Conservation (phyloP, 164 flowering plant genomes). For the Sextonia rubra region DNA sequence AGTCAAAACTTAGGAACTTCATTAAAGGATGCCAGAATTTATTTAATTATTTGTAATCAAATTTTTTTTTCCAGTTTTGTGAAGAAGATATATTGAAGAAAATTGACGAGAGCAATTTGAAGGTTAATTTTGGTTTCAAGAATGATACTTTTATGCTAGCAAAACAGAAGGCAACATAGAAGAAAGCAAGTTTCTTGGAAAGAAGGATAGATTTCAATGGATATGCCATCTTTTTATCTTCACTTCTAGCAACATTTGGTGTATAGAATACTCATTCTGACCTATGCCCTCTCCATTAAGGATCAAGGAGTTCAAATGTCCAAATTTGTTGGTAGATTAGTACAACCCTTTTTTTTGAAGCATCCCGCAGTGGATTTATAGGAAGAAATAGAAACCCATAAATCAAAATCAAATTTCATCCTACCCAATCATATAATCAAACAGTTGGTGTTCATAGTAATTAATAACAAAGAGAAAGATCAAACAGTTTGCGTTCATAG, state of each 20-base stretch:
- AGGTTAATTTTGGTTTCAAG: constrained; percentile 31
- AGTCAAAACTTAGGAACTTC: neutral
- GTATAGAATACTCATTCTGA: neutral
- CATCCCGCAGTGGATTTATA: constrained; percentile 53
- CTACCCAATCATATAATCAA: too few relatives aligned
- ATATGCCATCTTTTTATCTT: constrained; percentile 25
- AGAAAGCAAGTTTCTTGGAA: too few relatives aligned
- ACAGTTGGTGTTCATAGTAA: too few relatives aligned
- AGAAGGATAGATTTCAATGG: too few relatives aligned
- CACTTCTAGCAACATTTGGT: neutral
- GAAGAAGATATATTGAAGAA: constrained; percentile 53
- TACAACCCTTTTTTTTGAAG: constrained; percentile 71
- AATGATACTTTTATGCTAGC: too few relatives aligned
- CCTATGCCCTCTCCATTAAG: constrained; percentile 28
- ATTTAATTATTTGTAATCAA: neutral
- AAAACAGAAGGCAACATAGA: too few relatives aligned
- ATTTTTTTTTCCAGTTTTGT: constrained; percentile 39
- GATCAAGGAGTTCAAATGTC: constrained; percentile 75
- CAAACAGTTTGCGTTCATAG: too few relatives aligned
- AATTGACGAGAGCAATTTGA: constrained; percentile 32
- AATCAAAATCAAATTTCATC: too few relatives aligned
- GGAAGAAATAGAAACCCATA: too few relatives aligned
- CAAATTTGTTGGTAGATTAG: constrained; percentile 56
- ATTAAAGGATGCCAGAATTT: neutral
- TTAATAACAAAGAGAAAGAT: too few relatives aligned